phyloP scores from a whole-genome alignment of 768 basidiomycete species.

The Candolleomyces efflorescens region DNA sequence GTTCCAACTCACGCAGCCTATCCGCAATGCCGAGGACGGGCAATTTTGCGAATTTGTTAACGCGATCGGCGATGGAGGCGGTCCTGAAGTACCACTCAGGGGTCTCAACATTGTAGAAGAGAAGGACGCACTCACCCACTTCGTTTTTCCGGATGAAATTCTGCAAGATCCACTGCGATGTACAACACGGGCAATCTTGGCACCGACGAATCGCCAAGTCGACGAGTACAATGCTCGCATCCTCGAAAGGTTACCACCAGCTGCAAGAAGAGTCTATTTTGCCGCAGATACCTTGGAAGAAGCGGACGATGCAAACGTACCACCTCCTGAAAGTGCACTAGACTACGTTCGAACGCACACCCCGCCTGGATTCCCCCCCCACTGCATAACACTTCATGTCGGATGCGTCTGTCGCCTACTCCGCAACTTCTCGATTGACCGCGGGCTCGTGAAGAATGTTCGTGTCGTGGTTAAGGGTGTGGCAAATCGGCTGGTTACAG shows the following conservation, averaged over 20 bases:
- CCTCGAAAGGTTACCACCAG: too few species aligned
- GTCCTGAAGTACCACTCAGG: constrained; percentile 17
- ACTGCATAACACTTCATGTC: constrained; percentile 19
- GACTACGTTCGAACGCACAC: not conserved
- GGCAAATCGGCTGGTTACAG: constrained; percentile 9
- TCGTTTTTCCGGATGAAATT: not conserved
- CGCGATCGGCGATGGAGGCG: constrained; percentile 30
- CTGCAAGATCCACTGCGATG: not conserved
- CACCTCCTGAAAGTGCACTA: not conserved
- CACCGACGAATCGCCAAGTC: constrained; percentile 32
- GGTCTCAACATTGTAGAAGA: not conserved
- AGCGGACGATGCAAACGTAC: not conserved
- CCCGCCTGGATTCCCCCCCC: not conserved
- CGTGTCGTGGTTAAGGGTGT: constrained; percentile 28
- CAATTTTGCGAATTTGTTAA: constrained; percentile 33
- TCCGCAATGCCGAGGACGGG: constrained; percentile 33
- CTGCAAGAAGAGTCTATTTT: not conserved
- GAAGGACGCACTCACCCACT: not conserved
- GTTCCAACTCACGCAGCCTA: constrained; percentile 22
- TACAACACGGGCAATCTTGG: constrained; percentile 29
- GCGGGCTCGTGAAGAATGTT: constrained; percentile 37
- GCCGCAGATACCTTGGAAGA: not conserved
- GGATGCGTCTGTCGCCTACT: constrained; percentile 29
- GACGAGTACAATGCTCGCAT: constrained; percentile 34
- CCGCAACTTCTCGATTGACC: constrained; percentile 32